Evolutionary conservation across 2,329 filamentous ascomycete genomes (phyloP).

Genomic region (Paecilomyces sp.): DNA sequence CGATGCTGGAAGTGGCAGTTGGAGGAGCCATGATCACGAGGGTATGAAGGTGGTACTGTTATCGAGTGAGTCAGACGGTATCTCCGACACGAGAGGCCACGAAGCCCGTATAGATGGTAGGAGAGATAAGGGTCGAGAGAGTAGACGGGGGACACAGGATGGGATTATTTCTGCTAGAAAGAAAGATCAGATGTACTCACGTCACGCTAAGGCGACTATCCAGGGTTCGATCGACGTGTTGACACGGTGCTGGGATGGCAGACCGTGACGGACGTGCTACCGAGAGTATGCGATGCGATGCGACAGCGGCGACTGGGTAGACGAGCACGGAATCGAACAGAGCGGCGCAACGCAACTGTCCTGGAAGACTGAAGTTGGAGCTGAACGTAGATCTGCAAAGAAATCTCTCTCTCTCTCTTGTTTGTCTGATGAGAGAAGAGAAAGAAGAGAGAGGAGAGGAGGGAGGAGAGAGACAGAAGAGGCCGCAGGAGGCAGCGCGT

Average conservation of each 20-base stretch:
- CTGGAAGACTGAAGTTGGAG: background rate
- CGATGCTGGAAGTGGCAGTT: conserved; percentile 37
- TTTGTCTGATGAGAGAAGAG: background rate
- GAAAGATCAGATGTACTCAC: conserved; percentile 2
- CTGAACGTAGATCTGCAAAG: background rate
- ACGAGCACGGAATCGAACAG: background rate
- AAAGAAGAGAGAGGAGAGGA: background rate
- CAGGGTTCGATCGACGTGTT: background rate
- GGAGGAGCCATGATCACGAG: conserved; percentile 37
- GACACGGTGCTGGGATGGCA: conserved; percentile 1
- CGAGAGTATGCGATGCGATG: conserved; percentile 3
- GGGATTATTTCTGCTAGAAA: background rate
- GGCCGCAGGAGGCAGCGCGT: conserved; percentile 1
- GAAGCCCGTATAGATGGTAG: background rate
- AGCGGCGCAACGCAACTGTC: conserved; percentile 1
- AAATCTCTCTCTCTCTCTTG: background rate
- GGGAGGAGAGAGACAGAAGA: background rate
- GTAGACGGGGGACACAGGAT: background rate
- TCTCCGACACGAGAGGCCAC: conserved; percentile 5
- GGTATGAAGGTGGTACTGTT: background rate
- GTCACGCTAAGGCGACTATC: conserved; percentile 1
- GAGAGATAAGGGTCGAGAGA: background rate
- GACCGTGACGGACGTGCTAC: conserved; percentile 1
- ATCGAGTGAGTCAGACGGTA: conserved; percentile 17
- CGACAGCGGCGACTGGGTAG: background rate